Percentiles rank a stretch among this genome's conserved stretches.
These are phyloP conservation scores for Aurantiochytrium sp. DNA, from an alignment of 108 stramenopile genomes.

Conservation along the genomic window DNA sequence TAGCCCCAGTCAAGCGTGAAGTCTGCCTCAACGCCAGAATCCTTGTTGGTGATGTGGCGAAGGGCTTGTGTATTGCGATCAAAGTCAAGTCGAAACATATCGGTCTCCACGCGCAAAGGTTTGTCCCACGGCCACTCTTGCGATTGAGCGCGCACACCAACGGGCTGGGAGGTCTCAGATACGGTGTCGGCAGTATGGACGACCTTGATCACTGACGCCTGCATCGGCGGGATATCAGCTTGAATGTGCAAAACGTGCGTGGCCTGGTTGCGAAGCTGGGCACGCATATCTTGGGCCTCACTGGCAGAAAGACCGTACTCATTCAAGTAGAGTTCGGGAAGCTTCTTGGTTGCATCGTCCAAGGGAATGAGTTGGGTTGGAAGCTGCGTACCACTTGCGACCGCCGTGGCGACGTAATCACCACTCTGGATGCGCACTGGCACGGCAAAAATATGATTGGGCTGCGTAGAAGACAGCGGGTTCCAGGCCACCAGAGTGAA, in stretches of 20 bases:
- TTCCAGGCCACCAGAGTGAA: constrained; percentile 75
- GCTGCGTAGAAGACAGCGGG: constrained; percentile 49
- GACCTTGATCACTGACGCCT: background rate
- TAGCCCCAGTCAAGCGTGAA: background rate
- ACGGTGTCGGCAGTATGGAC: background rate
- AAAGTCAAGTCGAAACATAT: background rate
- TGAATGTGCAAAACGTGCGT: constrained; percentile 34
- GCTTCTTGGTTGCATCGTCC: background rate
- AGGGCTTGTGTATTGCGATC: background rate
- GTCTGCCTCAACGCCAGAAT: background rate
- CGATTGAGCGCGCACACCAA: too few species aligned
- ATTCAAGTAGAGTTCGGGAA: constrained; percentile 17
- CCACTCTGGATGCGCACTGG: constrained; percentile 43
- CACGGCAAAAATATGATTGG: constrained; percentile 49
- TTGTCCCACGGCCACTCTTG: background rate
- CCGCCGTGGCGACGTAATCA: background rate
- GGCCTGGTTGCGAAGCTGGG: constrained; percentile 21
- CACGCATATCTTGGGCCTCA: background rate
- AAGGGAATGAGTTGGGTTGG: background rate
- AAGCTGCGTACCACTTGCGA: background rate
- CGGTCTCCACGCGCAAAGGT: background rate
- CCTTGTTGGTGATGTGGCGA: background rate
- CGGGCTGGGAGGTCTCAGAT: too few species aligned
- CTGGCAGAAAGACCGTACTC: background rate
- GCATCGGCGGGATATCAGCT: background rate